Base-by-base conservation (phyloP, 1,284 basidiomycete genomes). In the Cryptococcus jaspeensis region DNA sequence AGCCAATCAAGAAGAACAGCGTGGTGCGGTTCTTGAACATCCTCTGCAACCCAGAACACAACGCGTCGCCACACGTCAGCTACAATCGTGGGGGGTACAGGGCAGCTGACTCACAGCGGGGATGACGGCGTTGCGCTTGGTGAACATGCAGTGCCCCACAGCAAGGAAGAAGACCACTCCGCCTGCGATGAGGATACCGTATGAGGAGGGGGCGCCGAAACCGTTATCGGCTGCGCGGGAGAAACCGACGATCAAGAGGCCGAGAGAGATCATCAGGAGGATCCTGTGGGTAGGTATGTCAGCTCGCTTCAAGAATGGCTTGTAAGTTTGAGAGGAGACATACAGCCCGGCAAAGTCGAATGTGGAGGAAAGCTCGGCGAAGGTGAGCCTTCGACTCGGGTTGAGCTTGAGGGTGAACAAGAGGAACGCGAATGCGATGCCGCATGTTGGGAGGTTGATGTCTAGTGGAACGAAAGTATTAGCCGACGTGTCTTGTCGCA, bases 391-490 rank as follows among this genome's bases (percentile, higher is more conserved):
- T 20, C 53, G 43, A 18, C 52, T 46, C 37, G 78, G 74, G 60
- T 93, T 91, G 38, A 96, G 81, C 64, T 92, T 87, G 45, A 96
- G 83, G 78, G 87, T 89, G 72, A 89, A 84, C 69, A 90, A 87
- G 8, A 95, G 79, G 36, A 91, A 72, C 3, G 75, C 76, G 23
- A 85, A 84, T 2, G 91, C 90, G 40, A 89, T 66, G 9, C 63
- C 75, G 36, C 70, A 71, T 0, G 69, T 72, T 0, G 76, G 76
- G 0, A 80, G 65, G 62, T 80, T 80, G 68, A 78, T 66, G 32
- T 59, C 58, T 59, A n/a, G 2, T 23, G 20, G 22, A 18, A 36
- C 15, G 13, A 20, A 22, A 38, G 35, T 5, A 32, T 57, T n/a
- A 55, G 58, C n/a, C 38, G 36, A n/a, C n/a, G n/a, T 2, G 22